Percentiles rank a stretch among this genome's conserved stretches.
Evolutionary conservation across 2,329 filamentous ascomycete species (phyloP).

Genomic region (Neophaeococcomyces mojaviensis): DNA sequence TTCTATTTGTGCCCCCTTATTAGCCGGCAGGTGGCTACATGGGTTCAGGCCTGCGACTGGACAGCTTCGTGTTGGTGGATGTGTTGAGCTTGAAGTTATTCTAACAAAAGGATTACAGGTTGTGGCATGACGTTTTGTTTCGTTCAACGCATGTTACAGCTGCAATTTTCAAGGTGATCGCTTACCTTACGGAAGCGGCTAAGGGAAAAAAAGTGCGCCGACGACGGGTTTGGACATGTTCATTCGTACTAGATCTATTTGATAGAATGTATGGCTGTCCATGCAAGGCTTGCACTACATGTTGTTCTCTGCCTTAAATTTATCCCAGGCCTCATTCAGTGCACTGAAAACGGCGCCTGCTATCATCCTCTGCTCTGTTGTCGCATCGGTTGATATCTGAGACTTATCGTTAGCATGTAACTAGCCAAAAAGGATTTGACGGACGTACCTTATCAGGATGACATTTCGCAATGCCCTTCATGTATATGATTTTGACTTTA

Average conservation of each 20-base stretch:
- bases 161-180: no score
- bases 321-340: constrained; percentile 62
- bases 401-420: neutral
- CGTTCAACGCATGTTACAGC: no score
- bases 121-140: no score
- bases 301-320: constrained; percentile 56
- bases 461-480: constrained; percentile 98
- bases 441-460: constrained; percentile 87
- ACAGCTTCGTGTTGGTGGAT: no score
- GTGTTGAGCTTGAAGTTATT: no score
- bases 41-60: no score
- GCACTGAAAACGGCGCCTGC: constrained; percentile 58
- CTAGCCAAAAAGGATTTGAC: neutral
- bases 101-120: no score
- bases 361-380: constrained; percentile 61
- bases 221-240: neutral
- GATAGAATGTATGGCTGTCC: neutral
- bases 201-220: no score
- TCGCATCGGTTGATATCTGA: constrained; percentile 56
- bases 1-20: no score
- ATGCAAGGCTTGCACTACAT: neutral
- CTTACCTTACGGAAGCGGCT: no score
- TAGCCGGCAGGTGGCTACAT: no score
- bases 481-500: constrained; percentile 95
- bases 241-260: neutral